phyloP scores from a whole-genome alignment of 1,284 basidiomycete species.

The Clitocybe nebularis region DNA sequence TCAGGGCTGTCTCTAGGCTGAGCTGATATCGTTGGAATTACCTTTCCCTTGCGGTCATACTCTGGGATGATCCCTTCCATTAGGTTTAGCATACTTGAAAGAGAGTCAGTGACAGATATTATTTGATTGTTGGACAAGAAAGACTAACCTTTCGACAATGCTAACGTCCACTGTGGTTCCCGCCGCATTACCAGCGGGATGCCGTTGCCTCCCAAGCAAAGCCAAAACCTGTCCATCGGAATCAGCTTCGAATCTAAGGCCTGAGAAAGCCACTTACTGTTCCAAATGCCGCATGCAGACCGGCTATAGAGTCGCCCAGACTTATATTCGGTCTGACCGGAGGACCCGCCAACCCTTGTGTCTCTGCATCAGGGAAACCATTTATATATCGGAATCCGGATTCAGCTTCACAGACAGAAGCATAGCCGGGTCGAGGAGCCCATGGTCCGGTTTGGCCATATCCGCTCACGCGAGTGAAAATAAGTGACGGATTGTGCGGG shows the following conservation, averaged over 20 bases:
- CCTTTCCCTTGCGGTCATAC: slow-evolving; percentile 66
- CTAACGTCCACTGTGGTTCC: slow-evolving; percentile 71
- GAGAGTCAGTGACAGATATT: not conserved
- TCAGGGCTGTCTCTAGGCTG: not conserved
- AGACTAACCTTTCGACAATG: slow-evolving; percentile 58
- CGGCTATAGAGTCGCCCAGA: slow-evolving; percentile 66
- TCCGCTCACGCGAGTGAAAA: slow-evolving; percentile 70
- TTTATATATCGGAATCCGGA: slow-evolving; percentile 72
- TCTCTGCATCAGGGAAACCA: slow-evolving; percentile 52
- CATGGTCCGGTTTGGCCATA: slow-evolving; percentile 74
- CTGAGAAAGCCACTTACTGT: slow-evolving; percentile 47
- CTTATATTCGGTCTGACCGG: slow-evolving; percentile 70
- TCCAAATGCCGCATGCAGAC: slow-evolving; percentile 68
- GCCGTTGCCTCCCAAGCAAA: slow-evolving; percentile 50
- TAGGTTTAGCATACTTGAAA: slow-evolving; percentile 60
- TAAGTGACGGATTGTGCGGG: slow-evolving; percentile 55
- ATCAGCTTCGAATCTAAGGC: too few species aligned
- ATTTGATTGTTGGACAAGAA: not conserved
- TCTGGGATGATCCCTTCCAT: slow-evolving; percentile 78
- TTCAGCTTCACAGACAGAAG: slow-evolving; percentile 71
- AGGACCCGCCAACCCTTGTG: slow-evolving; percentile 51
- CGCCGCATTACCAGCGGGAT: slow-evolving; percentile 30
- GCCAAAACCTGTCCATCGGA: slow-evolving; percentile 75
- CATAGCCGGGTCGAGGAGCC: slow-evolving; percentile 64
- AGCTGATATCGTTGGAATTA: slow-evolving; percentile 17